Evolutionary conservation across 768 basidiomycete genomes (phyloP).

Genomic region (Daedaleopsis nitida): DNA sequence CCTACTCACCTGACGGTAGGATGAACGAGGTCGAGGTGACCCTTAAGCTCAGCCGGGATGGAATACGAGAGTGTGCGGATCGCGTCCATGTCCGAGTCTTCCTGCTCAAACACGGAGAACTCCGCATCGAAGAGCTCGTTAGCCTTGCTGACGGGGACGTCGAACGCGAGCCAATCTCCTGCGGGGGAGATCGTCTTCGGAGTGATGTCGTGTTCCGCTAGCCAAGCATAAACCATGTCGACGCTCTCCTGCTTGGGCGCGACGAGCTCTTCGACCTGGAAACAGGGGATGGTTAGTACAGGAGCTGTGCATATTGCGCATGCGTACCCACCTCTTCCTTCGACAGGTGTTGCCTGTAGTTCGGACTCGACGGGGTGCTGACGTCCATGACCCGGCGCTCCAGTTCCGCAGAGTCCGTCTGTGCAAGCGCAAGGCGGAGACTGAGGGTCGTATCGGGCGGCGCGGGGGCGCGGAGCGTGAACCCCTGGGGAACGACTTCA

Average conservation of each 20-base stretch:
- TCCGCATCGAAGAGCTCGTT: constrained; percentile 32
- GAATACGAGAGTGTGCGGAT: constrained; percentile 36
- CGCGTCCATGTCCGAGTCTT: constrained; percentile 20
- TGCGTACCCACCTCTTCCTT: constrained; percentile 44
- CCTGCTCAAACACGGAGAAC: constrained; percentile 31
- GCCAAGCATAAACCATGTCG: constrained; percentile 28
- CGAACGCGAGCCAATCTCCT: constrained; percentile 32
- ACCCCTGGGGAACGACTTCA: constrained; percentile 27
- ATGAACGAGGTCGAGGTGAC: constrained; percentile 33
- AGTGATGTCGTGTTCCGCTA: constrained; percentile 26
- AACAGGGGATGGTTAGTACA: neutral
- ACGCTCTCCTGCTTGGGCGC: constrained; percentile 26
- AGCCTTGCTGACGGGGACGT: constrained; percentile 31
- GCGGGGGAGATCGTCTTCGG: constrained; percentile 28
- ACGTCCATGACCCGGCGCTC: constrained; percentile 36
- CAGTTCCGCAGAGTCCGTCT: constrained; percentile 35
- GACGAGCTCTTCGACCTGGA: constrained; percentile 19
- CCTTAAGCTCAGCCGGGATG: constrained; percentile 29
- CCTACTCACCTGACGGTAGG: constrained; percentile 30
- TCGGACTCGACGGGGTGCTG: constrained; percentile 35
- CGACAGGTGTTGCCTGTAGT: constrained; percentile 55
- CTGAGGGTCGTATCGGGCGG: constrained; percentile 30
- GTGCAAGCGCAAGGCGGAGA: constrained; percentile 37
- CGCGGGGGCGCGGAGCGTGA: constrained; percentile 27
- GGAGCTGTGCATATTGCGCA: no score